Evolutionary conservation across 1,139 yeast species (phyloP).

Genomic region (Candida buenavistaensis): DNA sequence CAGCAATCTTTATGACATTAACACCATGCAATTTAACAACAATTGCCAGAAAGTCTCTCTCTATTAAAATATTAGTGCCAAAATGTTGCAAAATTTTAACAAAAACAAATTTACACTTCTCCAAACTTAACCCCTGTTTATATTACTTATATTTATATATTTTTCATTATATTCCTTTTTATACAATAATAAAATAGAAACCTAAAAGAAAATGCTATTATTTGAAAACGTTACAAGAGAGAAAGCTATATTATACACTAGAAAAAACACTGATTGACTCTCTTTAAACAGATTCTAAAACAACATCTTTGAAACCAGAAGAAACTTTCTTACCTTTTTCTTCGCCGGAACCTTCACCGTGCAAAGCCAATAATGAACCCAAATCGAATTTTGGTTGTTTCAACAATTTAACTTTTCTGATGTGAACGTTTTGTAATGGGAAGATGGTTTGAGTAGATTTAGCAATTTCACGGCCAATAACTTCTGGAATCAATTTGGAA

Average conservation of each 20-base stretch:
- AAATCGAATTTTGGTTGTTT: constrained; percentile 55
- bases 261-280: constrained; percentile 7
- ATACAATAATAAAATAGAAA: constrained; percentile 9
- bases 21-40: too few species aligned
- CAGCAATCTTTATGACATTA: too few species aligned
- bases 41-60: too few species aligned
- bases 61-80: too few species aligned
- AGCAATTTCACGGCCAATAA: constrained; percentile 54
- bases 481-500: constrained; percentile 53
- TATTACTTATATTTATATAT: constrained; percentile 6
- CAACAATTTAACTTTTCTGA: constrained; percentile 54
- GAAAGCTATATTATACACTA: constrained; percentile 7
- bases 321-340: constrained; percentile 54
- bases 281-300: constrained; percentile 46
- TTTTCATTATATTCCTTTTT: constrained; percentile 10
- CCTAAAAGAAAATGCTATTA: constrained; percentile 9
- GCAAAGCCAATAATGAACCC: constrained; percentile 52
- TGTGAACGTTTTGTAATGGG: constrained; percentile 54
- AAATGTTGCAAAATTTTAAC: constrained; percentile 2
- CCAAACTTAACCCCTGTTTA: neutral
- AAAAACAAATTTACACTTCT: neutral
- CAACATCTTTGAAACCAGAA: constrained; percentile 53
- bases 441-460: constrained; percentile 52
- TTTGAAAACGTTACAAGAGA: constrained; percentile 5
- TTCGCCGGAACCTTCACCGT: constrained; percentile 52